phyloP scores from a whole-genome alignment of 225 moss, liverwort and hornwort species.

The Bryoerythrophyllum caledonicum region DNA sequence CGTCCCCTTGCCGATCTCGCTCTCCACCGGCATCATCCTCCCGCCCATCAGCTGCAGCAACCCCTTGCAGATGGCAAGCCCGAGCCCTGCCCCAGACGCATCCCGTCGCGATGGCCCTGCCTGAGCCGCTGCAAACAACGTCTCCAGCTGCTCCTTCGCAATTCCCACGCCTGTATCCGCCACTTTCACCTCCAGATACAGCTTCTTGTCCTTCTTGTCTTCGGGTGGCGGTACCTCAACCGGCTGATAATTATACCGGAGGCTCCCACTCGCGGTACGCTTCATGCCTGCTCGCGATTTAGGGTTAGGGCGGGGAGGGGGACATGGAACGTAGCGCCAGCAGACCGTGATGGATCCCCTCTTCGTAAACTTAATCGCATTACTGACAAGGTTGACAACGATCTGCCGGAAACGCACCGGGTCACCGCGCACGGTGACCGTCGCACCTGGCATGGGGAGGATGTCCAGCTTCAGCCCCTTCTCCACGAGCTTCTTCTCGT shows the following conservation, averaged over 20 bases:
- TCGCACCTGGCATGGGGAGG: constrained; percentile 35
- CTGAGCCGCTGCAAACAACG: constrained; percentile 63
- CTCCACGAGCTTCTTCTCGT: constrained; percentile 61
- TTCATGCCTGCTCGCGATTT: constrained; percentile 43
- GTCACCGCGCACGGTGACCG: constrained; percentile 73
- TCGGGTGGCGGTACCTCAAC: constrained; percentile 27
- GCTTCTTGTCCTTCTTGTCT: constrained; percentile 43
- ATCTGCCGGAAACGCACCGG: constrained; percentile 95
- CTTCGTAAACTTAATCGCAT: constrained; percentile 82
- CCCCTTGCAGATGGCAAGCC: constrained; percentile 87
- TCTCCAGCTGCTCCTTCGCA: constrained; percentile 66
- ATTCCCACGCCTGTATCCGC: constrained; percentile 87
- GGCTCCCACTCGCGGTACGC: constrained; percentile 38
- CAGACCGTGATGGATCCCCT: constrained; percentile 56
- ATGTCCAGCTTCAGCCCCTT: constrained; percentile 59
- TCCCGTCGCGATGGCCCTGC: constrained; percentile 77
- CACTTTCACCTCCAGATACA: constrained; percentile 83
- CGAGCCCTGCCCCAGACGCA: constrained; percentile 83
- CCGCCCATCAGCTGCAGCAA: constrained; percentile 78
- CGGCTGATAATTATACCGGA: constrained; percentile 17
- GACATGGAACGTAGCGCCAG: constrained; percentile 68
- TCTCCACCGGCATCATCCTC: constrained; percentile 64
- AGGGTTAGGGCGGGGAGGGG: constrained; percentile 24
- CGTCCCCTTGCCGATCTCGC: constrained; percentile 69
- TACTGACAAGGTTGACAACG: constrained; percentile 72